A percentile compares a stretch with the other conserved stretches of the same genome.
Evolutionary conservation across 305 asterid genomes (phyloP).

Genomic region (Fraxinus nigra): DNA sequence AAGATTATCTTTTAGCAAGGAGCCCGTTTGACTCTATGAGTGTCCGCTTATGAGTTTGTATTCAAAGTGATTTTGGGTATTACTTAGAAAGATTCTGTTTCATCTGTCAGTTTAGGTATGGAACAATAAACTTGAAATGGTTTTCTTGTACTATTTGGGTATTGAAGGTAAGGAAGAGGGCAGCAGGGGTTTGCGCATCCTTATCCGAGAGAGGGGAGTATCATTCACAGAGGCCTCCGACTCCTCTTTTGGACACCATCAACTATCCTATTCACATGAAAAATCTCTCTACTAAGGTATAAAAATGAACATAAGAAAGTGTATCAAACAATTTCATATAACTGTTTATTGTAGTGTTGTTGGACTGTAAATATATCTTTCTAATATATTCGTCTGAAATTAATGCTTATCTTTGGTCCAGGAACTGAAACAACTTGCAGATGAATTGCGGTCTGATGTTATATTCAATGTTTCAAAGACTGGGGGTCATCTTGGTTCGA

Average conservation of each 20-base stretch:
- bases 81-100: not conserved
- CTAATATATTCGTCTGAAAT: not conserved
- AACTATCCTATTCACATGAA: slow-evolving; percentile 95
- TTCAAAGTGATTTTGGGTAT: not conserved
- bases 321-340: not conserved
- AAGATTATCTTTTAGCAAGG: not conserved
- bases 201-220: slow-evolving; percentile 75
- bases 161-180: slow-evolving; percentile 52
- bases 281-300: slow-evolving; percentile 81
- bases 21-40: not conserved
- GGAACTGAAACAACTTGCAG: slow-evolving; percentile 93
- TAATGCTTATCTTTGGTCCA: slow-evolving; percentile 24
- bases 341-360: not conserved
- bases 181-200: slow-evolving; percentile 58
- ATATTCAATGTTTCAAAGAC: slow-evolving; percentile 94
- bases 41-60: not conserved
- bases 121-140: slow-evolving; percentile 23
- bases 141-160: slow-evolving; percentile 14
- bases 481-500: slow-evolving; percentile 97
- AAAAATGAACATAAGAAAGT: not conserved
- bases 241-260: slow-evolving; percentile 91
- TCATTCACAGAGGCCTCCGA: slow-evolving; percentile 81
- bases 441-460: slow-evolving; percentile 81
- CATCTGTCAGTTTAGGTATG: slow-evolving; percentile 14
- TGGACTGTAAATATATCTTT: not conserved